Evolutionary conservation across 2,329 filamentous ascomycete species (phyloP).

Genomic region (Aureobasidium zeae): DNA sequence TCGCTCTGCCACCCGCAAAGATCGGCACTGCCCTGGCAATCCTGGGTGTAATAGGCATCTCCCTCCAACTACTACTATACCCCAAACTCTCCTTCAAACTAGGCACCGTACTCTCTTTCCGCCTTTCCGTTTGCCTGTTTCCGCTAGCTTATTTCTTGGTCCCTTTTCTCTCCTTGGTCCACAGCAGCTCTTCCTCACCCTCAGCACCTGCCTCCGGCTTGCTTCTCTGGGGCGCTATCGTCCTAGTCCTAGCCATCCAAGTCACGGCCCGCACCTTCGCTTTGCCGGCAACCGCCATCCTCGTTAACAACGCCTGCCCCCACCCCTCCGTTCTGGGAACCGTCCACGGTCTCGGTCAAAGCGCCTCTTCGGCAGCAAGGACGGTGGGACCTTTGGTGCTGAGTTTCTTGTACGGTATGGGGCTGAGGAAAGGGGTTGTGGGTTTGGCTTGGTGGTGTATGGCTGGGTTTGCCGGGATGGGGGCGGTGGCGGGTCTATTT

Average conservation of each 20-base stretch:
- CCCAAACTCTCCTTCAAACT: constrained; percentile 34
- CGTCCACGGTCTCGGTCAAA: constrained; percentile 51
- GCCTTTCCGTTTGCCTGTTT: constrained; percentile 35
- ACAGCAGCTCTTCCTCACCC: constrained; percentile 32
- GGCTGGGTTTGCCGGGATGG: constrained; percentile 44
- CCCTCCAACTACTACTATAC: constrained; percentile 39
- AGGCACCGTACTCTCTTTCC: constrained; percentile 35
- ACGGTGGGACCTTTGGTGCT: constrained; percentile 47
- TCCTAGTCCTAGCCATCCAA: constrained; percentile 35
- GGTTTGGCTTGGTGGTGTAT: constrained; percentile 51
- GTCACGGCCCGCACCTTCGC: constrained; percentile 42
- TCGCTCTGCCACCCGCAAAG: constrained; percentile 38
- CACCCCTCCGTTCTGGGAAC: constrained; percentile 48
- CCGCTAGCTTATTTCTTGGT: constrained; percentile 36
- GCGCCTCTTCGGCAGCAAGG: constrained; percentile 43
- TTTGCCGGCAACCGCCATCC: constrained; percentile 49
- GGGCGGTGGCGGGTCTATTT: constrained; percentile 48
- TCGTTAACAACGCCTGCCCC: constrained; percentile 52
- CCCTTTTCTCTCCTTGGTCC: constrained; percentile 37
- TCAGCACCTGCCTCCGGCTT: constrained; percentile 32
- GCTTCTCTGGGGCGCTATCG: constrained; percentile 36
- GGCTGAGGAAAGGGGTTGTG: constrained; percentile 44
- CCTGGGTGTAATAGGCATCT: constrained; percentile 39
- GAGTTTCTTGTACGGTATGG: constrained; percentile 45
- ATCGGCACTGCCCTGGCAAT: constrained; percentile 42